Percentiles rank a stretch among this genome's conserved stretches.
Evolutionary conservation across 805 yeast species (phyloP).

Genomic region (Yarrowia osloensis): DNA sequence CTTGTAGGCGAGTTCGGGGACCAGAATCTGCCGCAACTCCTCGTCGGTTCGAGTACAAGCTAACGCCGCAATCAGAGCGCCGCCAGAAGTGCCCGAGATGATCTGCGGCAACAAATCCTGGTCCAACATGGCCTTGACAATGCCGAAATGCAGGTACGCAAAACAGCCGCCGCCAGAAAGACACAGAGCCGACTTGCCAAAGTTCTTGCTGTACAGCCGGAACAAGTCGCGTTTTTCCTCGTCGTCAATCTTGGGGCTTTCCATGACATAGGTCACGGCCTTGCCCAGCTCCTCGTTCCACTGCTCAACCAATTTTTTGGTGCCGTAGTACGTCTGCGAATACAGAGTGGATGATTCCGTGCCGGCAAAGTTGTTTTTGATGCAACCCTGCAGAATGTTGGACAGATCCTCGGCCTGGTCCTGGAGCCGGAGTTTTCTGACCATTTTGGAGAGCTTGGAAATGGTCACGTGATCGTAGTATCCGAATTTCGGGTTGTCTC

Average conservation of each 20-base stretch:
- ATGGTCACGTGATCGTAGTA: slow-evolving; percentile 70
- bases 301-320: slow-evolving; percentile 59
- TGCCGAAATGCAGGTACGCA: slow-evolving; percentile 76
- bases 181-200: slow-evolving; percentile 71
- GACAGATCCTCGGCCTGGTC: slow-evolving; percentile 51
- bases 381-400: slow-evolving; percentile 62
- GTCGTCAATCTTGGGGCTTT: slow-evolving; percentile 45
- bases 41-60: slow-evolving; percentile 69
- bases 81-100: slow-evolving; percentile 79
- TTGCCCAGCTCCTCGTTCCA: slow-evolving; percentile 56
- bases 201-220: slow-evolving; percentile 59
- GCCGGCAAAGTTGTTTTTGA: slow-evolving; percentile 76
- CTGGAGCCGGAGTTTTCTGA: slow-evolving; percentile 45
- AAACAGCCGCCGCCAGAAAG: slow-evolving; percentile 81
- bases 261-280: slow-evolving; percentile 50
- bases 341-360: slow-evolving; percentile 70
- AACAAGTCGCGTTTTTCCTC: slow-evolving; percentile 55
- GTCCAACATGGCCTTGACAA: slow-evolving; percentile 69
- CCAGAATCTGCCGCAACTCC: slow-evolving; percentile 58
- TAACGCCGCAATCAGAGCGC: slow-evolving; percentile 74
- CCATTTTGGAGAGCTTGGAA: slow-evolving; percentile 49
- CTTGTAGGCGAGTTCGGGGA: slow-evolving; percentile 61
- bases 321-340: slow-evolving; percentile 74
- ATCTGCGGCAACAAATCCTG: slow-evolving; percentile 66
- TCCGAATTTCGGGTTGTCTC: slow-evolving; percentile 57